phyloP scores from a whole-genome alignment of 495 filamentous ascomycete species.

The Podospora pseudocomata region DNA sequence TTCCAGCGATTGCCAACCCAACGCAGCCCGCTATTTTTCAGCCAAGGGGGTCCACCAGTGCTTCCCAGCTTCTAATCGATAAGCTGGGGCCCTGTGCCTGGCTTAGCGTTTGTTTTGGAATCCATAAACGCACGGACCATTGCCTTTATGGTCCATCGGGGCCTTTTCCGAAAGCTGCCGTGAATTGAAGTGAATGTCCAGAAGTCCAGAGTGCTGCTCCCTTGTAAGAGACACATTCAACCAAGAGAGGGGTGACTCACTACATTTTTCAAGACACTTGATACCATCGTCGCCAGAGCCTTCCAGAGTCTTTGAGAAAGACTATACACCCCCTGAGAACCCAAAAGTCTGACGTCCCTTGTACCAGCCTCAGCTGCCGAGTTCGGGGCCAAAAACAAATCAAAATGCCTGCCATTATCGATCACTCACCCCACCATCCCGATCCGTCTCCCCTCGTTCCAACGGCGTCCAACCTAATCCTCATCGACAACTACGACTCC shows the following conservation, averaged over 20 bases:
- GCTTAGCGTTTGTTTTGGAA: neutral
- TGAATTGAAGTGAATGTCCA: neutral
- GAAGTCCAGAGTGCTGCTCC: too few species aligned
- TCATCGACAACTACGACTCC: slow-evolving; percentile 99
- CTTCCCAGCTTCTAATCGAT: slow-evolving; percentile 15
- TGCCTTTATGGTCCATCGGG: neutral
- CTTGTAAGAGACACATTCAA: neutral
- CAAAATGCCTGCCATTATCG: slow-evolving; percentile 58
- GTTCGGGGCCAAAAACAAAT: slow-evolving; percentile 1
- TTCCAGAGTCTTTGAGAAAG: neutral
- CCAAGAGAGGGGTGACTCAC: neutral
- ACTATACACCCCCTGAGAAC: neutral
- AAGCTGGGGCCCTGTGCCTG: slow-evolving; percentile 6
- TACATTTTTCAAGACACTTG: neutral
- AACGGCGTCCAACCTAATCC: slow-evolving; percentile 81
- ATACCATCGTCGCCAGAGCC: neutral
- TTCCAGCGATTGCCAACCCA: slow-evolving; percentile 13
- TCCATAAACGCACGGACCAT: neutral
- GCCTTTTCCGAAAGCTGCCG: neutral
- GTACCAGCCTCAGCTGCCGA: neutral
- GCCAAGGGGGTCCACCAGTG: neutral
- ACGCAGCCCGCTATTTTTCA: slow-evolving; percentile 17
- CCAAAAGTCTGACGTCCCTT: neutral
- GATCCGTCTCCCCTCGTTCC: slow-evolving; percentile 61
- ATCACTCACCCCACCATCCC: slow-evolving; percentile 82